A percentile compares a stretch with the other conserved stretches of the same genome.
phyloP scores from a whole-genome alignment of 768 basidiomycete species.

The Russula dissimulans region DNA sequence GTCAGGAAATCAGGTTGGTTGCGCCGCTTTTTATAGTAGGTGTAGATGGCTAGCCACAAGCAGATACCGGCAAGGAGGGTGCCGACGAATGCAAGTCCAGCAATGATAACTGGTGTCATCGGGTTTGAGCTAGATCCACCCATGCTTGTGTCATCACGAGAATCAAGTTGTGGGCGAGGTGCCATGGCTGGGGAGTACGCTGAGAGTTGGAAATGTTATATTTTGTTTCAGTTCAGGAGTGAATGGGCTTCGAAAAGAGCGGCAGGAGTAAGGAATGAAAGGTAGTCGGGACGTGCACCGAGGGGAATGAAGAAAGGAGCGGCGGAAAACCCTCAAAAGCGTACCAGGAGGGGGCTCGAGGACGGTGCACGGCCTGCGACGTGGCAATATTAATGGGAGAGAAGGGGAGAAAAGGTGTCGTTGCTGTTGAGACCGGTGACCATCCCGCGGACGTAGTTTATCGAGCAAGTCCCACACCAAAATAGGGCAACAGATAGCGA shows the following conservation, averaged over 20 bases:
- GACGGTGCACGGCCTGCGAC: not conserved
- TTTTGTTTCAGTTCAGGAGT: not conserved
- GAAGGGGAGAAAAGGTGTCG: not conserved
- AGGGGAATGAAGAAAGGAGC: not conserved
- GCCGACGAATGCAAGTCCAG: constrained; percentile 41
- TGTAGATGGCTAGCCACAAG: constrained; percentile 37
- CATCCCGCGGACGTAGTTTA: no score
- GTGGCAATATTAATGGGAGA: not conserved
- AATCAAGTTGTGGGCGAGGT: not conserved
- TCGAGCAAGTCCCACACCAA: no score
- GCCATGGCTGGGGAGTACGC: constrained; percentile 5
- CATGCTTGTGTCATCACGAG: not conserved
- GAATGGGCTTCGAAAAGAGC: constrained; percentile 1
- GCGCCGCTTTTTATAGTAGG: constrained; percentile 30
- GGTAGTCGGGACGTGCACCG: not conserved
- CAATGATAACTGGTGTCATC: constrained; percentile 33
- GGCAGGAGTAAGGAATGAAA: not conserved
- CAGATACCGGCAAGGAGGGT: constrained; percentile 31
- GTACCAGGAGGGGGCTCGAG: not conserved
- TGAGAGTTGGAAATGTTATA: not conserved
- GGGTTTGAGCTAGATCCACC: not conserved
- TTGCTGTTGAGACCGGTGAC: not conserved
- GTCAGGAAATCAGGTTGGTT: constrained; percentile 33
- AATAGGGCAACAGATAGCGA: no score
- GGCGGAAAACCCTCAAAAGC: not conserved